Evolutionary conservation across 169 alveolate genomes (phyloP), one percentile per base, ranked within the genome.

Genomic region (Plasmodium gaboni): DNA sequence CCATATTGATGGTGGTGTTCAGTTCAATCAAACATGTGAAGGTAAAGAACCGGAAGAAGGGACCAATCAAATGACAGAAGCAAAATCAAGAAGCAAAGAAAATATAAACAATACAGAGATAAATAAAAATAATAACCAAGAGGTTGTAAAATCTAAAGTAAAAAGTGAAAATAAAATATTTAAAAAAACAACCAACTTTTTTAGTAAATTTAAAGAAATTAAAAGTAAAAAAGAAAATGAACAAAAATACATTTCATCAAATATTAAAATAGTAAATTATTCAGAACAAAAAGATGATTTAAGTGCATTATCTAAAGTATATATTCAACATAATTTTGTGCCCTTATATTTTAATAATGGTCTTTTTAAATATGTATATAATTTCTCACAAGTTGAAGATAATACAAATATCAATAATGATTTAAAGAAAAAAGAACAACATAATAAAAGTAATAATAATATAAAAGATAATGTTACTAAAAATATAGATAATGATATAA

Each of bases 301-400:
- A 19, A 38, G 32, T 22, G 12, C 65, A 8, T 24, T 68, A 12
- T 19, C 67, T n/a, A 76, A 63, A 38, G 44, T 12, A 9, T 67
- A 10, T 42, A 17, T 65, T 38, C 64, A 76, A 55, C 46, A 61
- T 64, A 76, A 76, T 2, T 76, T 76, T 28, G 60, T 50, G 8
- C 76, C 89, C 6, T 22, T 76, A 15, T 76, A 76, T 76, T 76
- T 76, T 46, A 44, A 76, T 1, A 44, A 76, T 24, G 89, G 89
- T 6, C 65, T 76, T 32, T 76, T 76, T 44, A 76, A 76, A 59
- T 64, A 15, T 48, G 74, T 76, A 12, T 76, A 76, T 44, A 73
- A 73, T 32, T 73, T 59, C 19, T 65, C 55, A 4, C 26, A 65
- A 65, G 22, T n/a, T 4, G 46, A n/a, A 42, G 57, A 73, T n/a